Evolutionary conservation across 352 stramenopile species (phyloP).

Genomic region (Albugo laibachii): DNA sequence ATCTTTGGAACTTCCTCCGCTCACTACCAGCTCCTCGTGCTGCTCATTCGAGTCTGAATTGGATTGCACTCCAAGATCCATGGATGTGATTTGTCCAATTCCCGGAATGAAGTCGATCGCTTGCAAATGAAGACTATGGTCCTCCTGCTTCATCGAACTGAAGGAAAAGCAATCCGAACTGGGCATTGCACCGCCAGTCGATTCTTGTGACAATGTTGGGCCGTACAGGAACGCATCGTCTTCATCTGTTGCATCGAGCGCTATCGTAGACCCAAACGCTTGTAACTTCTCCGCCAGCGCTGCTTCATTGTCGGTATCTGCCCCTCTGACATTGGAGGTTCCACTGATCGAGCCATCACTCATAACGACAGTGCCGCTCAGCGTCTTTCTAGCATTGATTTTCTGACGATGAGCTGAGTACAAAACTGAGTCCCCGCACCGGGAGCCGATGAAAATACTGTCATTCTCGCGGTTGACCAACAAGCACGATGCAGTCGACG

Average conservation of each 20-base stretch:
- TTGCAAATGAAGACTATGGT: conserved; percentile 12
- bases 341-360: conserved; percentile 9
- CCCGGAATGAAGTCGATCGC: conserved; percentile 45
- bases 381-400: conserved; percentile 15
- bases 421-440: conserved; percentile 55
- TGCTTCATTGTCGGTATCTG: neutral
- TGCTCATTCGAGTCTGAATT: conserved; percentile 60
- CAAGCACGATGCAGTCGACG: conserved; percentile 27
- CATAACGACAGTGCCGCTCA: conserved; percentile 6
- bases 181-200: conserved; percentile 1
- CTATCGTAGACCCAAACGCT: too few relatives aligned
- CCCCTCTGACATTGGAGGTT: conserved; percentile 6
- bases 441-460: conserved; percentile 63
- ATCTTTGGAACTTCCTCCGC: conserved; percentile 35
- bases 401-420: conserved; percentile 10
- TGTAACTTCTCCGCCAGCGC: conserved; percentile 10
- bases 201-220: conserved; percentile 14
- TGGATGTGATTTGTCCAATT: conserved; percentile 67
- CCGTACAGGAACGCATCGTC: conserved; percentile 47
- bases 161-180: too few relatives aligned
- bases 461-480: conserved; percentile 34
- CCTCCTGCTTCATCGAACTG: neutral
- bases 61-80: conserved; percentile 55
- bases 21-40: conserved; percentile 58
- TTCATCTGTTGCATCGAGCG: conserved; percentile 41